Base-by-base conservation (phyloP, 768 basidiomycete species). In the Mycena leptocephala region DNA sequence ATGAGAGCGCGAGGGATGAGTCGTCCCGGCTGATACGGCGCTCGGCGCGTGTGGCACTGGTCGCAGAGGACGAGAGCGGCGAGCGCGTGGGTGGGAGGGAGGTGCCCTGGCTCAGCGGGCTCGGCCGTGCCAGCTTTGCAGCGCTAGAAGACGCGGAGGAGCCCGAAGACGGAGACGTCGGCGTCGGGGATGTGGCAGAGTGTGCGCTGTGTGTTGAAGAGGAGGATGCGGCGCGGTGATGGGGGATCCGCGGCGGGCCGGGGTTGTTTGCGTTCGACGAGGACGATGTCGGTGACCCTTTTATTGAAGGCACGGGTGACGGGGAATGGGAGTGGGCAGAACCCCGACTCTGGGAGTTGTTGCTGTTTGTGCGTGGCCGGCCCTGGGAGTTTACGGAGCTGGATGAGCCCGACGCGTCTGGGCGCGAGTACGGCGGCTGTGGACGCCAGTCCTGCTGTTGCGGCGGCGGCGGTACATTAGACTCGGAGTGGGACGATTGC, bases 371-470 rank as follows among this genome's bases (percentile, higher is more conserved):
- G 24, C 95, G 92, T 62, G 89, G 84, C 66, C 91, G 89, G 41
- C 83, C 84, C 72, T 89, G 82, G 67, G 96, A 96, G 82, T 93
- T 95, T 78, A 96, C 88, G 0, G 96, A 96, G 5, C 94, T 92
- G 30, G 93, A 91, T 0, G 95, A 96, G 56, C 91, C 92, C 9
- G 96, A 94, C 10, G 95, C 95, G 71, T 96, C 95, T 28, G 92
- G 89, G 72, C 95, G 93, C 32, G 91, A 93, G 83, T 96, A 96
- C 0, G 96, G 95, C 11, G 95, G 94, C 78, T 93, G 93, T 75
- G 93, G 80, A 66, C 91, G 90, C 90, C 92, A 90, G 69, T 94
- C 93, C 81, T 80, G 80, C 84, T 84, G n/a, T n/a, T n/a, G 46
- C 83, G 75, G 26, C 11, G 26, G n/a, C 22, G 74, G 18, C 10